Evolutionary conservation across 495 filamentous ascomycete genomes (phyloP).

Genomic region (Lasiosphaeria miniovina): DNA sequence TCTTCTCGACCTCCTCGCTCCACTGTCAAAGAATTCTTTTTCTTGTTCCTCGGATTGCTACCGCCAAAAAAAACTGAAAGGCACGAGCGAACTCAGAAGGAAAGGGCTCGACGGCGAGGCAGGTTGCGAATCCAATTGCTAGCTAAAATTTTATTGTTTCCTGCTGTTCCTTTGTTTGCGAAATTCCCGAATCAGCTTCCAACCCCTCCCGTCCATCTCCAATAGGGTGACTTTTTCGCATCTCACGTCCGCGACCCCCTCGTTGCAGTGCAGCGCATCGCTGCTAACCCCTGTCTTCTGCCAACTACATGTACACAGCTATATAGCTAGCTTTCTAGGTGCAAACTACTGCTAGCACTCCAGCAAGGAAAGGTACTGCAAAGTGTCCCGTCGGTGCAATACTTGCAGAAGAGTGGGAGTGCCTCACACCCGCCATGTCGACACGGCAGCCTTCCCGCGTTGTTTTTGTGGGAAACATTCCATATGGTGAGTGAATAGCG

Average conservation of each 20-base stretch:
- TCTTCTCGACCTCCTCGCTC: neutral
- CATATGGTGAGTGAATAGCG: constrained; percentile 52
- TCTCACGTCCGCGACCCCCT: neutral
- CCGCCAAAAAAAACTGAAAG: neutral
- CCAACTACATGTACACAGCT: neutral
- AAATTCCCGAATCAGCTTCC: constrained; percentile 1
- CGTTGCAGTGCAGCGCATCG: neutral
- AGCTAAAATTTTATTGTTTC: constrained; percentile 9
- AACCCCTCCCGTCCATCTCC: neutral
- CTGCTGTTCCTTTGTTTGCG: constrained; percentile 2
- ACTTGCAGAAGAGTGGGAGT: neutral
- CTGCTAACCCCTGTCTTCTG: neutral
- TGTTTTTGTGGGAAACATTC: constrained; percentile 84
- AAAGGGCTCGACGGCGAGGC: neutral
- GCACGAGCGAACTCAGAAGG: neutral
- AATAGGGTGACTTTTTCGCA: neutral
- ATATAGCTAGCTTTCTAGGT: neutral
- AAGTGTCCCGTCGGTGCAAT: neutral
- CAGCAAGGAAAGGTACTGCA: neutral
- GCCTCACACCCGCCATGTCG: constrained; percentile 42
- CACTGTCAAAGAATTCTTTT: neutral
- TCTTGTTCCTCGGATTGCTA: neutral
- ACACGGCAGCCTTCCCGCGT: constrained; percentile 50
- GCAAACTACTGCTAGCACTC: neutral
- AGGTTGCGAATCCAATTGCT: constrained; percentile 12